Conservation (phyloP, 192 early-diverging fungal genomes). For the Phycomyces blakesleeanus region DNA sequence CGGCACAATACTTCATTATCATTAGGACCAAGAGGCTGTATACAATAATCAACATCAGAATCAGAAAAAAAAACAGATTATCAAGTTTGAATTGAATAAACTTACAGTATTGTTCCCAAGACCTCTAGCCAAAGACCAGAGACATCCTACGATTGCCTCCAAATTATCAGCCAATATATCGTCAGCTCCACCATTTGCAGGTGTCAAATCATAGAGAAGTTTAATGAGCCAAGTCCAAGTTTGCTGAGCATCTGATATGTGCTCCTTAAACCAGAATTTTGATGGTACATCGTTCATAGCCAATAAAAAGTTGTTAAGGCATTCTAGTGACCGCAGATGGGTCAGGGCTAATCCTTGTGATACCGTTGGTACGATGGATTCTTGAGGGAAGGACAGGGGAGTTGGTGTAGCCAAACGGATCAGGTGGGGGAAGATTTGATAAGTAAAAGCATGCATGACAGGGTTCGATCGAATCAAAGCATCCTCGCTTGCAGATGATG, state of each 20-base stretch:
- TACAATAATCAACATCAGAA: slow-evolving; percentile 8
- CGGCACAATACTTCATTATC: slow-evolving; percentile 43
- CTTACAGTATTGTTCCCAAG: slow-evolving; percentile 52
- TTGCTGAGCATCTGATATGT: slow-evolving; percentile 38
- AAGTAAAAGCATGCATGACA: slow-evolving; percentile 45
- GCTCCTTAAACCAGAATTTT: slow-evolving; percentile 61
- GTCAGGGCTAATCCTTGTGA: slow-evolving; percentile 52
- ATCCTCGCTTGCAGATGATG: slow-evolving; percentile 28
- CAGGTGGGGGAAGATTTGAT: slow-evolving; percentile 46
- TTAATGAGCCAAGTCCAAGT: slow-evolving; percentile 61
- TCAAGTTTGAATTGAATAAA: background rate
- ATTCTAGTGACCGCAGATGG: slow-evolving; percentile 66
- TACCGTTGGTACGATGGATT: slow-evolving; percentile 33
- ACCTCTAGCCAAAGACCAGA: slow-evolving; percentile 76
- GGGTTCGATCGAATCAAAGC: slow-evolving; percentile 29
- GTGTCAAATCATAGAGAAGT: slow-evolving; percentile 48
- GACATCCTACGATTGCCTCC: slow-evolving; percentile 65
- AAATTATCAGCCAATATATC: slow-evolving; percentile 52
- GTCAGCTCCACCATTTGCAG: slow-evolving; percentile 40
- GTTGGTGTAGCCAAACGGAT: slow-evolving; percentile 48
- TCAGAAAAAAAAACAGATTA: slow-evolving; percentile 3
- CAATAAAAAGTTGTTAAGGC: slow-evolving; percentile 73
- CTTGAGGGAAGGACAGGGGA: slow-evolving; percentile 43
- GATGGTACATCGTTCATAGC: slow-evolving; percentile 64
- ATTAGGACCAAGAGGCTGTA: slow-evolving; percentile 36